Percentiles rank a stretch among this genome's conserved stretches.
phyloP scores from a whole-genome alignment of 2,329 filamentous ascomycete genomes.

The Colletotrichum musicola region DNA sequence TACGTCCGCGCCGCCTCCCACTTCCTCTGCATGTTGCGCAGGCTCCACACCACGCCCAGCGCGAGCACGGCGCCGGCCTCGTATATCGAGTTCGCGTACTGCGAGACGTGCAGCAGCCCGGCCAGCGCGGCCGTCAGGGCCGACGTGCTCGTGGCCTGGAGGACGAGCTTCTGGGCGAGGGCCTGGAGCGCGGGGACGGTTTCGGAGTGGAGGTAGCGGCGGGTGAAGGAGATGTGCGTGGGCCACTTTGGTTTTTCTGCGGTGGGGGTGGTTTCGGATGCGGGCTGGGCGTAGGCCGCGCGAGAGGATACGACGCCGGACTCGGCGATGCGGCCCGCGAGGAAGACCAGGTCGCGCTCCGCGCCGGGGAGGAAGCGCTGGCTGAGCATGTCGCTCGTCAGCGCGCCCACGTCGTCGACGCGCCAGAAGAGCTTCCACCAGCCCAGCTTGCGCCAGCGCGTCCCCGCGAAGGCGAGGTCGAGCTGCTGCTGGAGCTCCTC shows the following conservation, averaged over 20 bases:
- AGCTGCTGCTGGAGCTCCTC: conserved; percentile 85
- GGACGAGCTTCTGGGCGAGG: conserved; percentile 78
- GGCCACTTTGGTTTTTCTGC: conserved; percentile 69
- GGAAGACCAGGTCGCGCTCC: conserved; percentile 85
- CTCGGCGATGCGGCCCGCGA: conserved; percentile 80
- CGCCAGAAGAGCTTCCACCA: conserved; percentile 99
- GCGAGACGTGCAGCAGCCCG: conserved; percentile 68
- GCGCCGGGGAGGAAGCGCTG: conserved; percentile 82
- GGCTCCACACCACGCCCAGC: conserved; percentile 70
- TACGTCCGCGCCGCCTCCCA: conserved; percentile 72
- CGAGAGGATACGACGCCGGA: conserved; percentile 46
- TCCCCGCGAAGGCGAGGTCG: conserved; percentile 81
- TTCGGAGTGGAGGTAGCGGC: conserved; percentile 74
- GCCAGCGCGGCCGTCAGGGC: conserved; percentile 69
- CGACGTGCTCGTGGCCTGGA: conserved; percentile 81
- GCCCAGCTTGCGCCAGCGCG: conserved; percentile 81
- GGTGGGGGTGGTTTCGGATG: conserved; percentile 39
- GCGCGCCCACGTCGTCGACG: conserved; percentile 89
- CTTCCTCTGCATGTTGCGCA: conserved; percentile 70
- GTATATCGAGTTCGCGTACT: conserved; percentile 65
- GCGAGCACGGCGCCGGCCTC: conserved; percentile 73
- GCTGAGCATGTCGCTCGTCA: conserved; percentile 82
- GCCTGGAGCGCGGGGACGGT: conserved; percentile 80
- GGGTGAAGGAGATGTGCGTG: conserved; percentile 77
- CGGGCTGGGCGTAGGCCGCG: conserved; percentile 52